Conservation (phyloP, 139 green algal species). For the Nannochloris sp. region DNA sequence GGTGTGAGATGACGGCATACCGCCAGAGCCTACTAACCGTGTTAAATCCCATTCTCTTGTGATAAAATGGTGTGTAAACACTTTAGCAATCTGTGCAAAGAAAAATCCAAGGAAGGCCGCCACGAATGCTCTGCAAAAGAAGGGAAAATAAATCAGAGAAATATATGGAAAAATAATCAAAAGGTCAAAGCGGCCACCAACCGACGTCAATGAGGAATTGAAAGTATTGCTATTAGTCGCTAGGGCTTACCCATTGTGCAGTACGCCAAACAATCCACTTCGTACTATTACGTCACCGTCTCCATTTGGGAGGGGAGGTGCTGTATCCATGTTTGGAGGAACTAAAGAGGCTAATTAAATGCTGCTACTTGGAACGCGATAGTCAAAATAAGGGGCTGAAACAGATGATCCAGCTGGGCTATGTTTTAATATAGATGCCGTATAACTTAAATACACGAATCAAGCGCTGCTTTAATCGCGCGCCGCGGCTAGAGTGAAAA, state of each 20-base stretch:
- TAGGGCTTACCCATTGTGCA: slow-evolving; percentile 33
- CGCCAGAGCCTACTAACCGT: slow-evolving; percentile 38
- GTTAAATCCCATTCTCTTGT: slow-evolving; percentile 43
- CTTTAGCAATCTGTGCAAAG: slow-evolving; percentile 60
- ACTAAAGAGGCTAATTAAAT: too few relatives aligned
- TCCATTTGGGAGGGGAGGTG: too few relatives aligned
- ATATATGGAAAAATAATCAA: not conserved
- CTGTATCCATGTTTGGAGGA: too few relatives aligned
- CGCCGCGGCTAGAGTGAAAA: too few relatives aligned
- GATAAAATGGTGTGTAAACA: slow-evolving; percentile 56
- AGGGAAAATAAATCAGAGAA: not conserved
- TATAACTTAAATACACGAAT: too few relatives aligned
- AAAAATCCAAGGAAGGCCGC: slow-evolving; percentile 61
- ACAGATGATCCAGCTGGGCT: too few relatives aligned
- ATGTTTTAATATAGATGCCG: too few relatives aligned
- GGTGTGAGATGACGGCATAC: slow-evolving; percentile 74
- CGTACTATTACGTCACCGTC: not conserved
- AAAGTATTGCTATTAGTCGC: not conserved
- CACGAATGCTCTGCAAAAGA: slow-evolving; percentile 38
- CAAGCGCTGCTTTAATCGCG: too few relatives aligned
- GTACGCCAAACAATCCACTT: slow-evolving; percentile 21
- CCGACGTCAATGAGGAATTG: too few relatives aligned
- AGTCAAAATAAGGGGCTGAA: too few relatives aligned
- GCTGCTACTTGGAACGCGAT: too few relatives aligned
- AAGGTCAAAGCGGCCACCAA: too few relatives aligned